A percentile compares a stretch with the other conserved stretches of the same genome.
phyloP scores from a whole-genome alignment of 495 filamentous ascomycete species.

The Elasticomyces elasticus region DNA sequence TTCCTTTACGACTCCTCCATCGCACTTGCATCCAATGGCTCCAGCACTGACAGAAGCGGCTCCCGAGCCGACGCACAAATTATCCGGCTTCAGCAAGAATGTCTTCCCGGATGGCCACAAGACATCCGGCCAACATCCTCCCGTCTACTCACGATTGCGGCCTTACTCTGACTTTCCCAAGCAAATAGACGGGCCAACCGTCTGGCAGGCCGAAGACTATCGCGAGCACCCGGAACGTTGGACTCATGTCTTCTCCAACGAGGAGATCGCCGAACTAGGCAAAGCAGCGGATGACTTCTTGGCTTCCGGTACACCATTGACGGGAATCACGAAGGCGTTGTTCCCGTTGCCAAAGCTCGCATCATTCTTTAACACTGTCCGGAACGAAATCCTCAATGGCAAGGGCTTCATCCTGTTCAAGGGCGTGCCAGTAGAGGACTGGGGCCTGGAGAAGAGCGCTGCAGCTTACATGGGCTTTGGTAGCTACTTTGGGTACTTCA shows the following conservation, averaged over 20 bases:
- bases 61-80: not conserved
- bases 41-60: not conserved
- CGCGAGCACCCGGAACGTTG: conserved; percentile 59
- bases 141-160: conserved; percentile 53
- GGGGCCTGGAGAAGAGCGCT: conserved; percentile 72
- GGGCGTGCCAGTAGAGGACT: conserved; percentile 62
- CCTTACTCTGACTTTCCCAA: conserved; percentile 67
- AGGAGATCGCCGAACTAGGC: conserved; percentile 61
- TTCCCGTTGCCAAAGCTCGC: conserved; percentile 59
- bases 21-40: not conserved
- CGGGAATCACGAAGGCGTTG: conserved; percentile 61
- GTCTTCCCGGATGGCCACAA: conserved; percentile 38
- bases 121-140: conserved; percentile 73
- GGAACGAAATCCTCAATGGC: conserved; percentile 65
- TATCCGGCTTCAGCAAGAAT: not conserved
- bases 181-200: conserved; percentile 61
- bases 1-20: not conserved
- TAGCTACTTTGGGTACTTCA: conserved; percentile 76
- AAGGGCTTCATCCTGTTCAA: conserved; percentile 89
- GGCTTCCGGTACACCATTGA: conserved; percentile 49
- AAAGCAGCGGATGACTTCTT: conserved; percentile 59
- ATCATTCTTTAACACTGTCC: conserved; percentile 44
- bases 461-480: conserved; percentile 85
- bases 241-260: conserved; percentile 58
- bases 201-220: conserved; percentile 71